A percentile compares a stretch with the other conserved stretches of the same genome.
phyloP scores from a whole-genome alignment of 1,284 basidiomycete genomes.

The Athelia psychrophila region DNA sequence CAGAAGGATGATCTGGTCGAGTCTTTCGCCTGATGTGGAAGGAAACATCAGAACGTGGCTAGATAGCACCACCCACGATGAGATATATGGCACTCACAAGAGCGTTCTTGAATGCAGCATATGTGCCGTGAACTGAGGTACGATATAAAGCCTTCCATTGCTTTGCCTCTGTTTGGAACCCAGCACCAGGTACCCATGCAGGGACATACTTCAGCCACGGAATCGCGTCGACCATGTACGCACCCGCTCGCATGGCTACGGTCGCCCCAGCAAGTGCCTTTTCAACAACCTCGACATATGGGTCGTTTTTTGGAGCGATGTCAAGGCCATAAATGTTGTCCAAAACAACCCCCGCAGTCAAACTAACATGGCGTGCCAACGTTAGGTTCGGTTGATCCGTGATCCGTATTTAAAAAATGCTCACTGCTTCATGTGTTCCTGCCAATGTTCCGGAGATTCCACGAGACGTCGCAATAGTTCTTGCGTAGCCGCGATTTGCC shows the following conservation, averaged over 20 bases:
- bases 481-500: constrained; percentile 15
- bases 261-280: constrained; percentile 27
- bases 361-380: too few relatives aligned
- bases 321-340: constrained; percentile 9
- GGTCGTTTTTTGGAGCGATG: constrained; percentile 22
- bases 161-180: constrained; percentile 20
- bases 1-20: background rate
- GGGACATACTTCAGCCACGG: constrained; percentile 22
- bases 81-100: too few relatives aligned
- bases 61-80: too few relatives aligned
- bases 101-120: constrained; percentile 4
- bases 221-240: constrained; percentile 27
- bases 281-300: constrained; percentile 31
- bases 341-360: constrained; percentile 10
- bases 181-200: constrained; percentile 26
- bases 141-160: constrained; percentile 18
- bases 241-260: constrained; percentile 24
- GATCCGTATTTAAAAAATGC: too few relatives aligned
- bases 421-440: constrained; percentile 22
- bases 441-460: constrained; percentile 21
- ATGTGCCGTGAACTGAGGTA: constrained; percentile 1
- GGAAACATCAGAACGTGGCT: background rate
- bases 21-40: background rate
- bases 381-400: too few relatives aligned
- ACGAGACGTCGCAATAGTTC: constrained; percentile 21